phyloP scores from a whole-genome alignment of 768 basidiomycete species.

The Lanmaoa pseudosensibilis region DNA sequence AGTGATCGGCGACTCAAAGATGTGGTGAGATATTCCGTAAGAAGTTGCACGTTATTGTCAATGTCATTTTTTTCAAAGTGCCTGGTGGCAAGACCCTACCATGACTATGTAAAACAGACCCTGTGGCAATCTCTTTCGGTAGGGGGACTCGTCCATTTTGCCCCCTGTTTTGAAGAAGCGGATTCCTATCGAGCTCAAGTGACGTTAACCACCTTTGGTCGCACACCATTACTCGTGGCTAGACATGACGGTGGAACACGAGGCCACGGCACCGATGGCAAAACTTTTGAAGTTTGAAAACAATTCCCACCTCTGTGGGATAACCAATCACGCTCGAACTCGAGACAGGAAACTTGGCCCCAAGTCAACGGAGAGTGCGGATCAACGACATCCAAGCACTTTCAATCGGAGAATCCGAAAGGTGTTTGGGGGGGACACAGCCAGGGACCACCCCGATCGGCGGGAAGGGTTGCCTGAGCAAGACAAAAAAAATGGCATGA shows the following conservation, averaged over 20 bases:
- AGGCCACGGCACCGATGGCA: conserved; percentile 1
- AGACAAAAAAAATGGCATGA: conserved; percentile 9
- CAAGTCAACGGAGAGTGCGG: conserved; percentile 15
- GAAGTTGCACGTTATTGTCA: conserved; percentile 14
- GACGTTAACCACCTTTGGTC: background rate
- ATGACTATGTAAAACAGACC: conserved; percentile 11
- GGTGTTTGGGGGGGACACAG: background rate
- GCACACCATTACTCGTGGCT: background rate
- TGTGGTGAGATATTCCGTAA: conserved; percentile 18
- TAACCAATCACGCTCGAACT: background rate
- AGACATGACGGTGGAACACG: background rate
- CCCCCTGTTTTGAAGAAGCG: conserved; percentile 12
- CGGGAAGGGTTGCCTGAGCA: background rate
- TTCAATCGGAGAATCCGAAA: background rate
- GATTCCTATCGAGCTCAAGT: background rate
- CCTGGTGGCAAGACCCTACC: conserved; percentile 18
- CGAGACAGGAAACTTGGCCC: conserved; percentile 6
- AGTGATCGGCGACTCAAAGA: conserved; percentile 15
- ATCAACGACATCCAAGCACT: background rate
- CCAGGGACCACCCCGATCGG: conserved; percentile 14
- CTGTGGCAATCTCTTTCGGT: conserved; percentile 19
- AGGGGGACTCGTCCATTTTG: background rate
- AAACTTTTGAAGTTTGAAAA: background rate
- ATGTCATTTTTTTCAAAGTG: conserved; percentile 12
- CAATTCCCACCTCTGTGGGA: conserved; percentile 28